Evolutionary conservation across 345 rosid species (phyloP).

Genomic region (Limnanthes douglasii): DNA sequence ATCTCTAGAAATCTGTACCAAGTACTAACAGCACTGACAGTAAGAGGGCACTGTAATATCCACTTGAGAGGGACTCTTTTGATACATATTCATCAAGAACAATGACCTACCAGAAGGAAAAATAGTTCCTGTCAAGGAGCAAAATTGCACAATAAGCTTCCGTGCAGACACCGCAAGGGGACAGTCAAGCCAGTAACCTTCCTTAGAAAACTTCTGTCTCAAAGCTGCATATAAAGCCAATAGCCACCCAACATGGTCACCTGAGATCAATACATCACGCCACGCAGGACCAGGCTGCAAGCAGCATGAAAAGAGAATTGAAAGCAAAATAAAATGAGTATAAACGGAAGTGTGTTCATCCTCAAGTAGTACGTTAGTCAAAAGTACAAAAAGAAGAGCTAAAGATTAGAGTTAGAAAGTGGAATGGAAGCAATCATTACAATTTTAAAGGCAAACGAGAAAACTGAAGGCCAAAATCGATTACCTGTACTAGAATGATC

Average conservation of each 20-base stretch:
- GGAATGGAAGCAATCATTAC: constrained; percentile 6
- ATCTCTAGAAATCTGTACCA: too few species aligned
- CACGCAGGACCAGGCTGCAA: constrained; percentile 93
- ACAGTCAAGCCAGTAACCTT: constrained; percentile 80
- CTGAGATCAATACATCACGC: constrained; percentile 76
- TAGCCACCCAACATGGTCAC: constrained; percentile 82
- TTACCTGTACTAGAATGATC: constrained; percentile 75
- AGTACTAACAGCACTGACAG: too few species aligned
- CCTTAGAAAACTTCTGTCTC: constrained; percentile 58
- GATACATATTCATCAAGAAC: too few species aligned
- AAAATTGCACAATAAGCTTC: constrained; percentile 83
- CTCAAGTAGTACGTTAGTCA: neutral
- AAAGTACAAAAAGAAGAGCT: too few species aligned
- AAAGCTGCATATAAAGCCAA: constrained; percentile 56
- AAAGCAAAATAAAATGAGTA: neutral
- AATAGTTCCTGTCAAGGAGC: constrained; percentile 71
- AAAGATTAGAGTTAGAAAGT: constrained; percentile 11
- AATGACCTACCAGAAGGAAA: constrained; percentile 77
- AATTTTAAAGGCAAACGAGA: constrained; percentile 5
- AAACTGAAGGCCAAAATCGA: neutral
- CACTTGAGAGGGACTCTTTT: too few species aligned
- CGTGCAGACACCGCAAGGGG: constrained; percentile 92
- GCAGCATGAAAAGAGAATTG: constrained; percentile 8
- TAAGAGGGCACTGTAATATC: too few species aligned
- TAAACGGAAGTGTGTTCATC: neutral